Conservation (phyloP, 768 basidiomycete species). For the Boletellus ananiceps region DNA sequence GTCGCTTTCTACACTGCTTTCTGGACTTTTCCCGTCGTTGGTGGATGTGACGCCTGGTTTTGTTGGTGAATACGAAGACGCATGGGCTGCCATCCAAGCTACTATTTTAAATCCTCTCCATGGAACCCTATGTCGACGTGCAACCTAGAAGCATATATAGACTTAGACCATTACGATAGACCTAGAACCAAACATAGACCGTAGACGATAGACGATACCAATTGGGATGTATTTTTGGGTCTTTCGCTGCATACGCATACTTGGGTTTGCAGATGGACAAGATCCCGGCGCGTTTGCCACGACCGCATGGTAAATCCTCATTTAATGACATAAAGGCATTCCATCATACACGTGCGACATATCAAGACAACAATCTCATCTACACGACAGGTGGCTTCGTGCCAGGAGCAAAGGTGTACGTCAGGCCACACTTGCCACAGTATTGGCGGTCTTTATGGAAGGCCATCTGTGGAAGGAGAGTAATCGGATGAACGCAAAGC, state of each 20-base stretch:
- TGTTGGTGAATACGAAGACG: constrained; percentile 28
- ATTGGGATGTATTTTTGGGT: too few relatives aligned
- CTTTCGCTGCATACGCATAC: too few relatives aligned
- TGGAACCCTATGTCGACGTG: neutral
- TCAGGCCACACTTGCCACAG: constrained; percentile 92
- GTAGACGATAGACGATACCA: neutral
- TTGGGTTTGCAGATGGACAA: neutral
- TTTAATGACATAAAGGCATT: constrained; percentile 4
- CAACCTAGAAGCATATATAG: neutral
- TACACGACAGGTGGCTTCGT: constrained; percentile 73
- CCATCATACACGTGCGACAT: constrained; percentile 11
- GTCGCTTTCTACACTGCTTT: constrained; percentile 29
- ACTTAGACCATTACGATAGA: neutral
- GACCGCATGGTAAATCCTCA: neutral
- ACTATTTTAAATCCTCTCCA: constrained; percentile 2
- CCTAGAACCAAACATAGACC: neutral
- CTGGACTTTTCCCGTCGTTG: constrained; percentile 38
- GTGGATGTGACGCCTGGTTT: constrained; percentile 32
- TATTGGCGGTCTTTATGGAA: constrained; percentile 98
- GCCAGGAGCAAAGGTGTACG: constrained; percentile 79
- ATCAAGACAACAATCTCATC: constrained; percentile 14
- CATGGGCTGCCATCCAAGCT: constrained; percentile 23
- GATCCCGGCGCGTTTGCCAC: too few relatives aligned
- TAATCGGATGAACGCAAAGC: neutral
- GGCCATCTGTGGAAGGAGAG: constrained; percentile 68